phyloP scores from a whole-genome alignment of 768 basidiomycete species.

The Mycena epipterygia region DNA sequence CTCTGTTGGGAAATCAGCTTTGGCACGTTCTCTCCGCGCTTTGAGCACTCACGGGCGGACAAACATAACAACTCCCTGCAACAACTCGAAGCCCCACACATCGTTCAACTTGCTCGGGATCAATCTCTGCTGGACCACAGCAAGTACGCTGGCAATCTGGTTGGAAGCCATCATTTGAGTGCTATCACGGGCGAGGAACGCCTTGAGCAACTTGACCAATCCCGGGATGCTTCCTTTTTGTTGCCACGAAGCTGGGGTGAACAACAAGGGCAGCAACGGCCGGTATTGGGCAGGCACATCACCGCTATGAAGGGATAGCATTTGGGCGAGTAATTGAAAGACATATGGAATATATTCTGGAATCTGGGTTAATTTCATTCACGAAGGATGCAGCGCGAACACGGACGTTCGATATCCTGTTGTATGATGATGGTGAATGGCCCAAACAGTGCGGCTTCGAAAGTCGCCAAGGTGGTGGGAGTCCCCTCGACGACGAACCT shows the following conservation, averaged over 20 bases:
- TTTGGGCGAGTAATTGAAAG: slow-evolving; percentile 96
- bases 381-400: not conserved
- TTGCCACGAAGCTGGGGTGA: slow-evolving; percentile 91
- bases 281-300: slow-evolving; percentile 85
- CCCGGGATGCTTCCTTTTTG: slow-evolving; percentile 96
- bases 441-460: slow-evolving; percentile 87
- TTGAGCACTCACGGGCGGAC: slow-evolving; percentile 77
- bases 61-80: slow-evolving; percentile 80
- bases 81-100: slow-evolving; percentile 90
- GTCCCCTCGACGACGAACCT: slow-evolving; percentile 88
- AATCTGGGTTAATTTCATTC: not conserved
- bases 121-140: slow-evolving; percentile 90
- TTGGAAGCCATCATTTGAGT: slow-evolving; percentile 74
- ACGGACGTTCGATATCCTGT: slow-evolving; percentile 92
- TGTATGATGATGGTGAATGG: slow-evolving; percentile 91
- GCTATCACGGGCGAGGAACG: slow-evolving; percentile 83
- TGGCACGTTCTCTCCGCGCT: not conserved
- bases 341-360: slow-evolving; percentile 97
- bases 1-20: slow-evolving; percentile 52
- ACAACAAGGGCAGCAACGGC: slow-evolving; percentile 81
- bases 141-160: slow-evolving; percentile 84
- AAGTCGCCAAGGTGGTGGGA: slow-evolving; percentile 74
- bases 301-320: slow-evolving; percentile 84
- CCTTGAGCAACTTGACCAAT: slow-evolving; percentile 88
- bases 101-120: slow-evolving; percentile 92